phyloP scores from a whole-genome alignment of 352 stramenopile species.

The Pythium guiyangense region DNA sequence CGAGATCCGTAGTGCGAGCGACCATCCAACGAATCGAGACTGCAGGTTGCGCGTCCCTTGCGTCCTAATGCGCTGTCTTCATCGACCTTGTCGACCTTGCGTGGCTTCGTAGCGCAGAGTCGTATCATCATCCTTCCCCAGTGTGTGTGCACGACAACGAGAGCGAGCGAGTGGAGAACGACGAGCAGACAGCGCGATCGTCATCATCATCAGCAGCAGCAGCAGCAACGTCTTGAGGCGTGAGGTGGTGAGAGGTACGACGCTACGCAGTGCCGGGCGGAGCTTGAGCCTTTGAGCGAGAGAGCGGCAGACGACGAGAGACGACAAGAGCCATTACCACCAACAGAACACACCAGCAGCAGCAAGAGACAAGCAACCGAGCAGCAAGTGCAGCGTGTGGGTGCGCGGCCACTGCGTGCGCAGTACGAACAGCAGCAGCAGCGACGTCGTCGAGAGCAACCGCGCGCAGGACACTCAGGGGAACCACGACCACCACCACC shows the following conservation, averaged over 20 bases:
- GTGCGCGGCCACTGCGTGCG: conserved; percentile 1
- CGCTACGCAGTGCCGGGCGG: conserved; percentile 55
- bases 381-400: too few relatives aligned
- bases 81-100: too few relatives aligned
- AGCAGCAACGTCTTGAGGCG: conserved; percentile 9
- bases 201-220: conserved; percentile 12
- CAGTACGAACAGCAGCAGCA: conserved; percentile 5
- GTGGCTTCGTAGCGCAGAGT: too few relatives aligned
- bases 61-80: too few relatives aligned
- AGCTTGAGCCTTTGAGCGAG: conserved; percentile 44
- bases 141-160: too few relatives aligned
- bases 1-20: too few relatives aligned
- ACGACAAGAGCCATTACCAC: conserved; percentile 27
- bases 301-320: conserved; percentile 16
- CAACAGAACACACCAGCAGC: conserved; percentile 10
- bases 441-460: conserved; percentile 9
- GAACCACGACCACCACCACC: conserved; percentile 11
- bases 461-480: not conserved
- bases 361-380: conserved; percentile 12
- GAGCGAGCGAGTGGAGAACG: not conserved
- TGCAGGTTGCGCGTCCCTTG: too few relatives aligned
- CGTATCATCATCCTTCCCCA: too few relatives aligned
- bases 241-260: not conserved
- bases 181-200: conserved; percentile 9
- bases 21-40: too few relatives aligned